phyloP scores from a whole-genome alignment of 257 asterid species.

The Agastache rugosa region DNA sequence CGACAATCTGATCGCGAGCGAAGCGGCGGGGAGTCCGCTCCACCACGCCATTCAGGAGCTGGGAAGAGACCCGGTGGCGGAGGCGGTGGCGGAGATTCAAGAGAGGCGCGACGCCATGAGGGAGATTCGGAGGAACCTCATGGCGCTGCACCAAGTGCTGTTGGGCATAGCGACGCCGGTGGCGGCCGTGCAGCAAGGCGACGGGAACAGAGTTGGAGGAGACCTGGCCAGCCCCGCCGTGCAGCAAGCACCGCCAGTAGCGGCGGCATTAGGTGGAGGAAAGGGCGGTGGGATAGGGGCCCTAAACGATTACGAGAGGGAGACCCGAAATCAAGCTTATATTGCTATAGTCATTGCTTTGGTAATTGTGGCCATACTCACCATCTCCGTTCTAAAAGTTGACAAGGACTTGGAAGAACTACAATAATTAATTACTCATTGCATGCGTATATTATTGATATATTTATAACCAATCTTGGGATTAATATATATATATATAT shows the following conservation, averaged over 20 bases:
- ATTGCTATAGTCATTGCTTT: constrained; percentile 46
- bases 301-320: constrained; percentile 55
- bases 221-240: constrained; percentile 41
- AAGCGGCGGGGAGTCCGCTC: constrained; percentile 42
- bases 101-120: constrained; percentile 57
- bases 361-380: constrained; percentile 15
- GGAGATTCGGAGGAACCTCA: constrained; percentile 47
- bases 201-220: background rate
- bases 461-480: background rate
- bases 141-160: constrained; percentile 54
- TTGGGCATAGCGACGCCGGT: constrained; percentile 54
- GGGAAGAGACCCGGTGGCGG: constrained; percentile 43
- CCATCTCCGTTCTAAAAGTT: background rate
- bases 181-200: constrained; percentile 17
- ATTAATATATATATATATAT: no score
- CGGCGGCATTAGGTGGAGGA: background rate
- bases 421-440: no score
- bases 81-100: constrained; percentile 53
- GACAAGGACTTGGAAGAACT: constrained; percentile 12
- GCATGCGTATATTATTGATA: no score
- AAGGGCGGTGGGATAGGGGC: constrained; percentile 34
- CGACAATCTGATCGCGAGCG: constrained; percentile 46
- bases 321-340: constrained; percentile 52
- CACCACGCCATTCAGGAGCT: constrained; percentile 48
- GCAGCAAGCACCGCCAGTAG: background rate